Base-by-base conservation (phyloP, 2,329 filamentous ascomycete species). In the Calonectria hongkongensis region DNA sequence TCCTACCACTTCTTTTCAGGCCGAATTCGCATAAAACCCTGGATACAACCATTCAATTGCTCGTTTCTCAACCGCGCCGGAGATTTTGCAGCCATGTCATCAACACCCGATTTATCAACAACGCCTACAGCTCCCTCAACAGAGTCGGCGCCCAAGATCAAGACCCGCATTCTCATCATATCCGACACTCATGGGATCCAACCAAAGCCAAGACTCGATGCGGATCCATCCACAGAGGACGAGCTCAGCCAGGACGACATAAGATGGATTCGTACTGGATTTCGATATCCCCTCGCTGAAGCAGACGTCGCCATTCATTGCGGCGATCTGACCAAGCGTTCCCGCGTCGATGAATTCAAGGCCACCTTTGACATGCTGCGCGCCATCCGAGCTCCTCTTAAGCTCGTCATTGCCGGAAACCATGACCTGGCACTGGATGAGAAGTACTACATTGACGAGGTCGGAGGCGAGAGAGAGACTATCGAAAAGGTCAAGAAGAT, bases 381-480 rank as follows among this genome's bases (percentile, higher is more conserved):
- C 5, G 65, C 70, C 1, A 78, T 89, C n/a, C 74, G 84, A 7
- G 87, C 89, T 1, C 86, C 87, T 0, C 81, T 91, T 8, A 91
- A 90, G 74, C 82, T 91, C 4, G 84, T 87, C 51, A 90, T 91
- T 71, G 85, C 89, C 2, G 89, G 89, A 2, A 91, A 90, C 71
- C 89, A 91, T 75, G 89, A 91, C 75, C 84, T 86, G 58, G 86
- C 81, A 0, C 81, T 88, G 48, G 85, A 89, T 33, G 62, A 72
- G 16, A 30, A 51, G 8, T 79, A 70, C 65, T 80, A 72, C 63
- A 30, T 64, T 8, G 13, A 75, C 18, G 30, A 74, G 28, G 62
- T 25, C 5, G 70, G 66, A 3, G 72, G 71, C 4, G 18, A 68
- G 10, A n/a, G 62, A 9, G 64, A 43, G 16, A 65, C 72, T 12